A percentile compares a stretch with the other conserved stretches of the same genome.
These are phyloP conservation scores for Puccinia polysora DNA, from an alignment of 1,284 basidiomycete genomes.

Conservation along the genomic window DNA sequence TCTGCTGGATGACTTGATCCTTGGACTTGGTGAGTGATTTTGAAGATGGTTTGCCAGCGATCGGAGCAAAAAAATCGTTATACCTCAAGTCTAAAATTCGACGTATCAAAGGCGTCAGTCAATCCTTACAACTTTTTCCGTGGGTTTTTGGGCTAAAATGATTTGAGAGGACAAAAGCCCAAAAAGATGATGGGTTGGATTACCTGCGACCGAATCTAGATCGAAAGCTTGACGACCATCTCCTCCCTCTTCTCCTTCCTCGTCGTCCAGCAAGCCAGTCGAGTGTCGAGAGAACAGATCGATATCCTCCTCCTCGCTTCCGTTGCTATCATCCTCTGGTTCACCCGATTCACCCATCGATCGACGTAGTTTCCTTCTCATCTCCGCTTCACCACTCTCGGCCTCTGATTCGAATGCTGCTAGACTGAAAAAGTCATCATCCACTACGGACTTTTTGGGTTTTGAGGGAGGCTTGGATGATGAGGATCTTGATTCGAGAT, in stretches of 20 bases:
- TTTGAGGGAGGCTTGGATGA: constrained; percentile 1
- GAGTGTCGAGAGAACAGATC: constrained; percentile 35
- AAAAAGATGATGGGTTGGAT: background rate
- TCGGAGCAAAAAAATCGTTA: constrained; percentile 49
- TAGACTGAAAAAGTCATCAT: constrained; percentile 33
- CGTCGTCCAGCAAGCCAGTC: constrained; percentile 17
- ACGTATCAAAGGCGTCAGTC: background rate
- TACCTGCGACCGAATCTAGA: constrained; percentile 23
- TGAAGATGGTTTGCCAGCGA: constrained; percentile 15
- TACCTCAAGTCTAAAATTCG: constrained; percentile 47
- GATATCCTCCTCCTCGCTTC: constrained; percentile 47
- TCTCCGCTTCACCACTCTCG: constrained; percentile 27
- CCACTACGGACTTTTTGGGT: constrained; percentile 8
- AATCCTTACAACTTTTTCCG: background rate
- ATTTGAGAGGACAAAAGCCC: background rate
- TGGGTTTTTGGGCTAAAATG: background rate
- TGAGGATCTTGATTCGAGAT: too few relatives aligned
- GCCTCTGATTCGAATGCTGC: constrained; percentile 34
- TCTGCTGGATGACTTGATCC: background rate
- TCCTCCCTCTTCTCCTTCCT: constrained; percentile 48
- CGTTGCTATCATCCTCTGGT: constrained; percentile 53
- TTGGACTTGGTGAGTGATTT: background rate
- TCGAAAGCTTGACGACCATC: constrained; percentile 45
- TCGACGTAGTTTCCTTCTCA: constrained; percentile 20
- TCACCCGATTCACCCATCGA: constrained; percentile 42